Evolutionary conservation across 2,329 filamentous ascomycete species (phyloP).

Genomic region (Parasarocladium wereldwijsianum): DNA sequence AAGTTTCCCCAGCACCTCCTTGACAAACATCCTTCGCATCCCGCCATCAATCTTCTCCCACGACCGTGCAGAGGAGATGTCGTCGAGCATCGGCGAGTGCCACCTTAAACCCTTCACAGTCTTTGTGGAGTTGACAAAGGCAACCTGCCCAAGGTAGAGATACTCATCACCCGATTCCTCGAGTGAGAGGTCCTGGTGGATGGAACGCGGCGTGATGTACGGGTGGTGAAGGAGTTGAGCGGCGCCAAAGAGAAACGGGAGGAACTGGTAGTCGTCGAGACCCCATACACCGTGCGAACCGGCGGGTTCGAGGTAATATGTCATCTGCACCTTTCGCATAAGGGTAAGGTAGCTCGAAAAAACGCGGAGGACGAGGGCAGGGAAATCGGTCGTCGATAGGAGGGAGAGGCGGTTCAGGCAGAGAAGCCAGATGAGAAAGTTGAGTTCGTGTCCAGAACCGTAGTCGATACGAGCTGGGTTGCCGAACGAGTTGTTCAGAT

Average conservation of each 20-base stretch:
- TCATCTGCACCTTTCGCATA: constrained; percentile 78
- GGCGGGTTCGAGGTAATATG: constrained; percentile 93
- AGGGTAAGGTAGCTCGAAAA: constrained; percentile 72
- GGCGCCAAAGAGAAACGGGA: constrained; percentile 89
- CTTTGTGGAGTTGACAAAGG: constrained; percentile 92
- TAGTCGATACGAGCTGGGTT: constrained; percentile 86
- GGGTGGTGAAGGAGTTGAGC: constrained; percentile 77
- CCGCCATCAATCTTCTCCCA: constrained; percentile 90
- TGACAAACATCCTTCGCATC: constrained; percentile 94
- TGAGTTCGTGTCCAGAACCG: constrained; percentile 91
- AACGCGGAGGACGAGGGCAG: constrained; percentile 57
- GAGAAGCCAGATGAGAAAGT: constrained; percentile 94
- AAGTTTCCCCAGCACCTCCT: constrained; percentile 81
- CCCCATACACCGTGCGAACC: constrained; percentile 98
- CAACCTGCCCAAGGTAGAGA: constrained; percentile 83
- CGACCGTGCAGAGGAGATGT: constrained; percentile 78
- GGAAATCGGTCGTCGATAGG: constrained; percentile 24
- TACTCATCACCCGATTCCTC: constrained; percentile 78
- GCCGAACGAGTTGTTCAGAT: constrained; percentile 73
- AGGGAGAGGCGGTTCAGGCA: constrained; percentile 71
- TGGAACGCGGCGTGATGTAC: constrained; percentile 62
- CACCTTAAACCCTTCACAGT: constrained; percentile 86
- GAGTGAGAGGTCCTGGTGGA: constrained; percentile 76
- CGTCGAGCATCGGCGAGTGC: constrained; percentile 97
- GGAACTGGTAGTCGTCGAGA: constrained; percentile 91